These are phyloP conservation scores for Phoma herbarum DNA, from an alignment of 2,329 filamentous ascomycete genomes.

Conservation along the genomic window DNA sequence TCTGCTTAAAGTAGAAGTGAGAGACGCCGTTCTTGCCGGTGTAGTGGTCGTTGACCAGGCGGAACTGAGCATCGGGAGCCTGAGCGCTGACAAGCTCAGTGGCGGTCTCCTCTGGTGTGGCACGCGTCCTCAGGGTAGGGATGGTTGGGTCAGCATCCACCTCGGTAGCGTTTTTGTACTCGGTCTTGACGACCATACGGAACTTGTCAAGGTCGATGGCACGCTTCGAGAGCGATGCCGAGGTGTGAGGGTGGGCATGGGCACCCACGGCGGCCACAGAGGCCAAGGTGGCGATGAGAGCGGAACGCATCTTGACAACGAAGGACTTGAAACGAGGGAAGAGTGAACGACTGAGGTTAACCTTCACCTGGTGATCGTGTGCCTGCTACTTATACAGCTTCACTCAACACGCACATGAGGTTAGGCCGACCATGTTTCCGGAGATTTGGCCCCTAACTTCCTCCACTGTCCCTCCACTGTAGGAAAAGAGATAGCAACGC, in stretches of 20 bases:
- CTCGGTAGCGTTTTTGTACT: conserved; percentile 34
- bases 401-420: conserved; percentile 1
- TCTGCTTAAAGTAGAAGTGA: conserved; percentile 68
- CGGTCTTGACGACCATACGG: conserved; percentile 38
- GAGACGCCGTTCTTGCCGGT: conserved; percentile 60
- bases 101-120: conserved; percentile 21
- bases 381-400: conserved; percentile 17
- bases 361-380: conserved; percentile 4
- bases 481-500: conserved; percentile 10
- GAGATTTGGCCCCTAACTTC: conserved; percentile 14
- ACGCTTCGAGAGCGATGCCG: conserved; percentile 29
- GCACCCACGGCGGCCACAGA: conserved; percentile 37
- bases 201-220: conserved; percentile 46
- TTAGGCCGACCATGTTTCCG: conserved; percentile 11
- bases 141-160: conserved; percentile 22
- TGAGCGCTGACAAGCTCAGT: conserved; percentile 18
- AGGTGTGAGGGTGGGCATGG: conserved; percentile 35
- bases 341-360: conserved; percentile 24
- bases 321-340: conserved; percentile 25
- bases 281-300: conserved; percentile 42
- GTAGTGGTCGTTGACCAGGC: conserved; percentile 23
- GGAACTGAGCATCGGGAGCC: conserved; percentile 22
- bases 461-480: conserved; percentile 3
- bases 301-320: conserved; percentile 40
- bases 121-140: conserved; percentile 20